These are phyloP conservation scores for Persicaria tinctoria DNA, from an alignment of 148 eudicot species.

Conservation along the genomic window DNA sequence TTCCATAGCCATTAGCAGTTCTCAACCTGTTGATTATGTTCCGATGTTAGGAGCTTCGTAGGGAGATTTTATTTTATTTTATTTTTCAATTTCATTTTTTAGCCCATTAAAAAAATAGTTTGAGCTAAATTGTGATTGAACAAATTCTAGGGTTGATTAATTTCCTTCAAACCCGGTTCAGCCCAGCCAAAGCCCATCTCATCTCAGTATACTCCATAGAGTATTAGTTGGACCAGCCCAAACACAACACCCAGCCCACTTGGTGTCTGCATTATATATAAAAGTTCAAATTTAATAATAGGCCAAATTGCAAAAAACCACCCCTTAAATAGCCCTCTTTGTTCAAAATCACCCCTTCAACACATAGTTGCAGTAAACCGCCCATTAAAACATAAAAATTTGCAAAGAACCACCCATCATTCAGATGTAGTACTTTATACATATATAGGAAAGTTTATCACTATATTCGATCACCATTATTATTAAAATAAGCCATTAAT, in stretches of 20 bases:
- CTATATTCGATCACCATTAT: no score
- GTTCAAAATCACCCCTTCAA: no score
- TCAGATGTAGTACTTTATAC: no score
- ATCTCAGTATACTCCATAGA: constrained; percentile 34
- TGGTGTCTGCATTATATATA: constrained; percentile 36
- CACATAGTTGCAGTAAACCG: no score
- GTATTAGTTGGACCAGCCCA: constrained; percentile 48
- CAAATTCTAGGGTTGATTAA: neutral
- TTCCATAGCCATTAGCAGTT: no score
- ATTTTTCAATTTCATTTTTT: neutral
- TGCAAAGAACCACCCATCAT: no score
- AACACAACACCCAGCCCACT: constrained; percentile 57
- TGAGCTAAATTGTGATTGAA: neutral
- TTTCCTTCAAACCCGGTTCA: constrained; percentile 3
- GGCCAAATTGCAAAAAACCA: neutral
- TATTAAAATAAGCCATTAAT: no score
- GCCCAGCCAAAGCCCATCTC: constrained; percentile 1
- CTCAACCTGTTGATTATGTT: no score
- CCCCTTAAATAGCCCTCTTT: no score
- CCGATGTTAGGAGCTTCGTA: no score
- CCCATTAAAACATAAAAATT: no score
- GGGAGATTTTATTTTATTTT: neutral
- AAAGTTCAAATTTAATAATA: neutral
- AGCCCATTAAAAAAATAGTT: neutral
- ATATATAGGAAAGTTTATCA: no score